Conservation (phyloP, 2,329 filamentous ascomycete species). For the Colletotrichum falcatum region DNA sequence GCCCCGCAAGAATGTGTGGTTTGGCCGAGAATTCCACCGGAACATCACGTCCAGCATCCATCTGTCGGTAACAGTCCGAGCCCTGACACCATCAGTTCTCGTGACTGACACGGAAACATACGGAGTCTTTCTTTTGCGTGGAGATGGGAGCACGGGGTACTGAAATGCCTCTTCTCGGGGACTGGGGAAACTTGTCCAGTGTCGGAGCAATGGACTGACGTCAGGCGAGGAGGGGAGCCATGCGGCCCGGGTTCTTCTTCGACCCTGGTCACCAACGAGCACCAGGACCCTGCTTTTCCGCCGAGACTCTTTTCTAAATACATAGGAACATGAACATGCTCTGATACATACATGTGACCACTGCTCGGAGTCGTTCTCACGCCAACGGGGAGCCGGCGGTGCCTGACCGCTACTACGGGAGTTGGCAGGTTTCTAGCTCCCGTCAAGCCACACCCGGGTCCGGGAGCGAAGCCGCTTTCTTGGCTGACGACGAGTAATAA, state of each 20-base stretch:
- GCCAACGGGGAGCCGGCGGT: not conserved
- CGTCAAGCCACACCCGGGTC: not conserved
- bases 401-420: not conserved
- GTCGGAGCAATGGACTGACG: not conserved
- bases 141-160: not conserved
- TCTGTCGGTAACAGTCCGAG: conserved; percentile 23
- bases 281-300: not conserved
- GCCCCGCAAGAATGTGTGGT: conserved; percentile 10
- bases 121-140: conserved; percentile 14
- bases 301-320: not conserved
- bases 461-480: conserved; percentile 12
- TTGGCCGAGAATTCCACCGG: conserved; percentile 19
- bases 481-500: conserved; percentile 5
- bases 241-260: not conserved
- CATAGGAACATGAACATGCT: not conserved
- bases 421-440: conserved; percentile 1
- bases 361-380: not conserved
- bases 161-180: conserved; percentile 1
- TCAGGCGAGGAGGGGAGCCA: not conserved
- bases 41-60: conserved; percentile 1
- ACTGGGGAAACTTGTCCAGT: conserved; percentile 6
- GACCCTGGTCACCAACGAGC: not conserved
- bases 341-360: not conserved
- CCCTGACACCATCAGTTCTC: not conserved
- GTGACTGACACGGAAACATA: conserved; percentile 8